A percentile compares a stretch with the other conserved stretches of the same genome.
Evolutionary conservation across 2,329 filamentous ascomycete genomes (phyloP).

Genomic region (Fusarium papillatum): DNA sequence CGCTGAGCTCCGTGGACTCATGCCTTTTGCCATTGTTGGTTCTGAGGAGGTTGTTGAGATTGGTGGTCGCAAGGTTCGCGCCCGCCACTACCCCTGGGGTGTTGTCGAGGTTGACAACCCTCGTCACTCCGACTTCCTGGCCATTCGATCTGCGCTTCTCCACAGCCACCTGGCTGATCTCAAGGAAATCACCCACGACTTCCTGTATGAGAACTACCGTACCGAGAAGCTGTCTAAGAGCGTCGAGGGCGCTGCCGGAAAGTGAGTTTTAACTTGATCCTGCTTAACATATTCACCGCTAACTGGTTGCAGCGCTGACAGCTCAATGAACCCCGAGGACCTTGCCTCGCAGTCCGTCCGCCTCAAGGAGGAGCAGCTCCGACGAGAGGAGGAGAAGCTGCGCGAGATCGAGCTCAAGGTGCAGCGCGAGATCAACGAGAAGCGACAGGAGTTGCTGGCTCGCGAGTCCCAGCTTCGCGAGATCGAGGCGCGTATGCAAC

Average conservation of each 20-base stretch:
- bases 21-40: slow-evolving; percentile 99
- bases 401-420: slow-evolving; percentile 99
- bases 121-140: slow-evolving; percentile 97
- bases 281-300: slow-evolving; percentile 37
- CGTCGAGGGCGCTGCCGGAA: slow-evolving; percentile 89
- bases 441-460: slow-evolving; percentile 97
- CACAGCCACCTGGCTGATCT: slow-evolving; percentile 98
- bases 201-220: slow-evolving; percentile 99
- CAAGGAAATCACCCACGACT: slow-evolving; percentile 99
- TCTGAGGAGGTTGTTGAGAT: slow-evolving; percentile 97
- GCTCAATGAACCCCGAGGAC: slow-evolving; percentile 97
- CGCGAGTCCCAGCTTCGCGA: slow-evolving; percentile 99
- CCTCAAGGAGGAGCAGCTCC: slow-evolving; percentile 99
- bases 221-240: slow-evolving; percentile 99
- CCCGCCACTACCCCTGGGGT: slow-evolving; percentile 98
- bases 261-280: slow-evolving; percentile 71
- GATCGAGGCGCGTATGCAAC: slow-evolving; percentile 97
- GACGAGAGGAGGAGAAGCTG: slow-evolving; percentile 99
- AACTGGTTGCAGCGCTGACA: slow-evolving; percentile 68
- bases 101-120: slow-evolving; percentile 99
- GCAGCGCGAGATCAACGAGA: slow-evolving; percentile 99
- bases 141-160: slow-evolving; percentile 94
- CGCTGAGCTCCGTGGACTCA: slow-evolving; percentile 94
- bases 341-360: slow-evolving; percentile 97
- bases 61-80: slow-evolving; percentile 91